Conservation (phyloP, 306 rosid genomes). For the Acacia crassicarpa region DNA sequence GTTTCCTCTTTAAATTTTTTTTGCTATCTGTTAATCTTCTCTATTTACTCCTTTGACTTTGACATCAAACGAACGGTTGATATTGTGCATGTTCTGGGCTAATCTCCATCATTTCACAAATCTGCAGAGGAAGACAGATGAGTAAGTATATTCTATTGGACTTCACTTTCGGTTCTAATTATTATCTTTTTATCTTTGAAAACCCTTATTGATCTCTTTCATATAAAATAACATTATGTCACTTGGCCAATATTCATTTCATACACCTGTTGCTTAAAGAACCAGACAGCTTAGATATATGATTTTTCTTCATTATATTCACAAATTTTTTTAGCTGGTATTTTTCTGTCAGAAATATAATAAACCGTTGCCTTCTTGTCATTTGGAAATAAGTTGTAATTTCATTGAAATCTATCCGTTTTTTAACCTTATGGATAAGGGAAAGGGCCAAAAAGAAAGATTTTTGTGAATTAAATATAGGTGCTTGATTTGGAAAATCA, state of each 20-base stretch:
- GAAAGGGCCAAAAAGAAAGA: not conserved
- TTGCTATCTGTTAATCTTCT: conserved; percentile 9
- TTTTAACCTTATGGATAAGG: not conserved
- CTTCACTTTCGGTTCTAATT: conserved; percentile 47
- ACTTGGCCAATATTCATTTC: not conserved
- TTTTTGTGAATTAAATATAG: not conserved
- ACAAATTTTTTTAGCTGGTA: not conserved
- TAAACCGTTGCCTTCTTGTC: not conserved
- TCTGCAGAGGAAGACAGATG: conserved; percentile 91
- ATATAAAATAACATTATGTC: not conserved
- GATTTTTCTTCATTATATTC: not conserved
- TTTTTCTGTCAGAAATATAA: not conserved
- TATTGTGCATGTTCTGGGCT: conserved; percentile 43
- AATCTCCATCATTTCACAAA: conserved; percentile 32
- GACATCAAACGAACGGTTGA: conserved; percentile 43
- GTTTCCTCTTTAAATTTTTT: conserved; percentile 11
- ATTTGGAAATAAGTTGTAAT: not conserved
- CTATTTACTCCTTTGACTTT: not conserved
- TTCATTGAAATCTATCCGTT: not conserved
- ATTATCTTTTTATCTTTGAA: not conserved
- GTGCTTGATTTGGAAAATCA: not conserved
- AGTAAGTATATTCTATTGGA: conserved; percentile 61
- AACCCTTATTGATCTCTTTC: not conserved
- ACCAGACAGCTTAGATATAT: not conserved
- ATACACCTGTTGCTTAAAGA: not conserved